Evolutionary conservation across 805 yeast genomes (phyloP), one percentile per base, ranked within the genome.

Genomic region (Metschnikowia baotianmanensis): DNA sequence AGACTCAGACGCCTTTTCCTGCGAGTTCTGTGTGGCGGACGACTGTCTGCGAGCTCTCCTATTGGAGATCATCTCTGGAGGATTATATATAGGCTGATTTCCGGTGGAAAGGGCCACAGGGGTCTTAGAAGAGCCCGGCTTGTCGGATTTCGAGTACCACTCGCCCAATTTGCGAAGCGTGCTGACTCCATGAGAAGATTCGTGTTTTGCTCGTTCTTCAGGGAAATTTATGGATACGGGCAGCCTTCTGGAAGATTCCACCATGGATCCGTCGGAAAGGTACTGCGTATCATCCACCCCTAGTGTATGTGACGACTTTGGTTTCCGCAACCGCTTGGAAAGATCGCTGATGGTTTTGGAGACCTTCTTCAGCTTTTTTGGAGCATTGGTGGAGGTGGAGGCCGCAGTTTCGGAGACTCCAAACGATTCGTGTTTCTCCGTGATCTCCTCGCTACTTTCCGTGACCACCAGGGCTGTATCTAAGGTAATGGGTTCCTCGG

Each of bases 1-100:
- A n/a, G n/a, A n/a, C n/a, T 42, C 44, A 10, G 39, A 16, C n/a
- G 40, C 33, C 24, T 43, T 39, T 8, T 45, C 49, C 7, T 31
- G 19, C n/a, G 50, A 40, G n/a, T 33, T 33, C 29, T 40, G 23
- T 5, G 52, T 48, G n/a, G 48, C 42, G 6, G 48, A 31, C 6
- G 53, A 47, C 29, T 50, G 49, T 28, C 47, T 51, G 13, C 55
- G 62, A 43, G 69, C 41, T 52, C 84, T 66, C 54, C 86, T 64
- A 20, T 69, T 77, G 31, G 76, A 67, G n/a, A 82, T 82, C 87
- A 82, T 82, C 53, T 81, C 86, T 0, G 86, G 86, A 0, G 82
- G 76, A 6, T 58, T 63, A 42, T 73, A 71, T 2, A 33, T 15
- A 6, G 39, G 8, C 1, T 32, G 30, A 1, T 36, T 19, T 5